Conservation (phyloP, 148 eudicot genomes). For the Vaccinium darrowii region DNA sequence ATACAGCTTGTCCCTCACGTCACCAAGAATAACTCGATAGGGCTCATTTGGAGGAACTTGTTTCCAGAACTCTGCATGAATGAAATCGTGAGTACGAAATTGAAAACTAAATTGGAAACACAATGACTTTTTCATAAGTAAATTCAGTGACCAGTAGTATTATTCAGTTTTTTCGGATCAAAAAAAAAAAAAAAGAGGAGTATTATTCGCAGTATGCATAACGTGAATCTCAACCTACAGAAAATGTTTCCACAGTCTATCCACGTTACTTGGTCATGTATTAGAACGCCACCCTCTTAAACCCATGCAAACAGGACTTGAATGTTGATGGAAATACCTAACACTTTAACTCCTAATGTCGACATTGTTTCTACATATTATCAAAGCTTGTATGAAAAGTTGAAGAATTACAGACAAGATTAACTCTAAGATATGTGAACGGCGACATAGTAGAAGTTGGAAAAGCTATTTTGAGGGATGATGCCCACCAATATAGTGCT, state of each 20-base stretch:
- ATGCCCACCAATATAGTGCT: constrained; percentile 57
- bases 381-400: not conserved
- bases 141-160: not conserved
- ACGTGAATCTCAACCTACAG: not conserved
- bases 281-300: not conserved
- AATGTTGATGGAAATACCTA: not conserved
- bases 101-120: not conserved
- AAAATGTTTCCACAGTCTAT: not conserved
- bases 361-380: not conserved
- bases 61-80: constrained; percentile 84
- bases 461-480: not conserved
- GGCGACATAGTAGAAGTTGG: not conserved
- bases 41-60: constrained; percentile 84
- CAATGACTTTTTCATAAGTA: not conserved
- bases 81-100: not conserved
- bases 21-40: constrained; percentile 89
- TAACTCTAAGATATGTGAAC: not conserved
- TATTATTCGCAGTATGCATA: not conserved
- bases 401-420: not conserved
- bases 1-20: constrained; percentile 88
- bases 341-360: not conserved
- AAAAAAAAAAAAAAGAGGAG: too few relatives aligned
- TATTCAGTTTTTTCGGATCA: not conserved
- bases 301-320: not conserved
- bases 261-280: not conserved